A percentile compares a stretch with the other conserved stretches of the same genome.
Evolutionary conservation across 495 filamentous ascomycete genomes (phyloP).

Genomic region (Hyaloscypha hepaticicola): DNA sequence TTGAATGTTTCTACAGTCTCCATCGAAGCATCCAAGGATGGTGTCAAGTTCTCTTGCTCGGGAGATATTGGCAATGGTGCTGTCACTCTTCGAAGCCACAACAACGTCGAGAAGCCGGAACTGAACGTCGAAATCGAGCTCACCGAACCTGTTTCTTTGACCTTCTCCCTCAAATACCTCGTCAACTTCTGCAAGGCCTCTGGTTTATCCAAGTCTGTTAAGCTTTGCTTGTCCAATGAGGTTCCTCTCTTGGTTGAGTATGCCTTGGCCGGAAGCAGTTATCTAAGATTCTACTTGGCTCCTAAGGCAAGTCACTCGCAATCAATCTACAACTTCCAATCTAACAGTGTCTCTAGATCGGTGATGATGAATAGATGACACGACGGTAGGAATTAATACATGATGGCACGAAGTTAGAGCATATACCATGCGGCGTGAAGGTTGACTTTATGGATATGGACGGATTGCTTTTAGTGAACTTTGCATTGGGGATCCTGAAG

Average conservation of each 20-base stretch:
- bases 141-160: slow-evolving; percentile 88
- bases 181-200: slow-evolving; percentile 99
- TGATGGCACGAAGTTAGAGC: slow-evolving; percentile 26
- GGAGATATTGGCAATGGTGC: slow-evolving; percentile 96
- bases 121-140: slow-evolving; percentile 86
- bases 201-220: slow-evolving; percentile 76
- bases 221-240: slow-evolving; percentile 91
- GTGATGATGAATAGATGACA: slow-evolving; percentile 77
- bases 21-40: slow-evolving; percentile 96
- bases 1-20: slow-evolving; percentile 56
- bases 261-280: slow-evolving; percentile 74
- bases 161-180: slow-evolving; percentile 98
- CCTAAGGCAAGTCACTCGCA: slow-evolving; percentile 61
- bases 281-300: slow-evolving; percentile 93
- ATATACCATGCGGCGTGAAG: slow-evolving; percentile 28
- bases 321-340: slow-evolving; percentile 37
- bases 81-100: slow-evolving; percentile 86
- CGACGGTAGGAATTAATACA: slow-evolving; percentile 20
- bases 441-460: slow-evolving; percentile 32
- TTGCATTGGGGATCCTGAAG: slow-evolving; percentile 12
- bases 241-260: slow-evolving; percentile 97
- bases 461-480: slow-evolving; percentile 13
- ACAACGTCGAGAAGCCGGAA: slow-evolving; percentile 86
- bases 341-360: slow-evolving; percentile 51
- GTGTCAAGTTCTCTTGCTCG: slow-evolving; percentile 89